Conservation (phyloP, 805 yeast species). For the Kodamaea kaohsiungensis region DNA sequence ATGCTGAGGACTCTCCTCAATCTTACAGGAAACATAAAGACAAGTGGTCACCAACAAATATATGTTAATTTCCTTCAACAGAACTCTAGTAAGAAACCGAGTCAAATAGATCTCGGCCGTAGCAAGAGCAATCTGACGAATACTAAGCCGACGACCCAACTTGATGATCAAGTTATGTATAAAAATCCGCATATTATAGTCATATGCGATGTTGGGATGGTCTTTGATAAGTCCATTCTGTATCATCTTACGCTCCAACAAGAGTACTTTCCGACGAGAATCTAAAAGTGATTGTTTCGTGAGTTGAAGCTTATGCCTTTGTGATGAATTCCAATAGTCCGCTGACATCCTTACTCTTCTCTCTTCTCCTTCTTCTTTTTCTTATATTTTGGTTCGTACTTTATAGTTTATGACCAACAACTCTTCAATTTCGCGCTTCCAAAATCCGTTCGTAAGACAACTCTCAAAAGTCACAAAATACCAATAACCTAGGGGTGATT, state of each 20-base stretch:
- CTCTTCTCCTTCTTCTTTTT: not conserved
- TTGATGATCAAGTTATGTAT: slow-evolving; percentile 73
- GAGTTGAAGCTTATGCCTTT: slow-evolving; percentile 78
- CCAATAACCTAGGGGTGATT: no score
- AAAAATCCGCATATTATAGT: slow-evolving; percentile 70
- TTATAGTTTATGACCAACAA: not conserved
- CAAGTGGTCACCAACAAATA: slow-evolving; percentile 82
- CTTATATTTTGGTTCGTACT: not conserved
- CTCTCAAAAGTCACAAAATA: not conserved
- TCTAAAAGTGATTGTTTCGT: slow-evolving; percentile 59
- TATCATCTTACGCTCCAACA: slow-evolving; percentile 44
- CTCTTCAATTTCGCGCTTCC: not conserved
- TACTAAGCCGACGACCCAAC: slow-evolving; percentile 73
- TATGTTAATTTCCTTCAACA: slow-evolving; percentile 78
- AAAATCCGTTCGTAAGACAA: not conserved
- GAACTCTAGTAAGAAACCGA: slow-evolving; percentile 72
- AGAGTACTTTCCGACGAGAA: slow-evolving; percentile 41
- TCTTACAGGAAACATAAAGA: slow-evolving; percentile 86
- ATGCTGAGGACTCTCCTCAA: slow-evolving; percentile 95
- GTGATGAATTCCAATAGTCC: slow-evolving; percentile 85
- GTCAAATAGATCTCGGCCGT: slow-evolving; percentile 85
- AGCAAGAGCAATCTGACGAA: slow-evolving; percentile 81
- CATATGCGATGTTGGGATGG: slow-evolving; percentile 49
- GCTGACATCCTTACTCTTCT: slow-evolving; percentile 60
- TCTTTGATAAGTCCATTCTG: slow-evolving; percentile 45